Evolutionary conservation across 345 rosid genomes (phyloP), one percentile per base, ranked within the genome.

Genomic region (Firmiana major): DNA sequence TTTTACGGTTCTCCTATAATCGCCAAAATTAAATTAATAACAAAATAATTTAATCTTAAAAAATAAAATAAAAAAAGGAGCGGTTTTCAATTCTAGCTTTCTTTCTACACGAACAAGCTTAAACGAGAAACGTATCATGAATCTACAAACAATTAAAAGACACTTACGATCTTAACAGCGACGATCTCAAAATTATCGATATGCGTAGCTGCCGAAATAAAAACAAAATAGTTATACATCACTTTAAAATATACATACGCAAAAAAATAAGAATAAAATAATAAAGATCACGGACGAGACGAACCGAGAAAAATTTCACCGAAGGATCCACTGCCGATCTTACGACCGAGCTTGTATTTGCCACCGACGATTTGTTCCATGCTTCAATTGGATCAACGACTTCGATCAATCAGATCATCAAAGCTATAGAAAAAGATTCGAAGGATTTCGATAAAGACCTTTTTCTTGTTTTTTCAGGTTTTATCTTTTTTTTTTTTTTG

Each of bases 271-370:
- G 9, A 7, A 59, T 58, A 48, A 74, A 64, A 36, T n/a, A n/a
- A 49, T n/a, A 38, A 8, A 38, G 6, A 24, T 28, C 4, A 15
- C 21, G 7, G 16, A 9, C 21, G 48, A 42, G 1, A 87, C 85
- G 10, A n/a, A 93, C 98, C 98, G 17, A 91, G 92, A 83, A 73
- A 91, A 71, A 94, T 94, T 85, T 94, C 97, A 42, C 98, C 99
- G 83, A 91, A 94, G 45, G 98, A 94, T 81, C 98, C 98, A 77
- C 95, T 85, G 77, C 98, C 98, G 89, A 94, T 91, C 88, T 90
- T 91, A 28, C 97, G 90, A 63, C 93, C 98, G 77, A 94, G 94
- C 90, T 91, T 93, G 82, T 82, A 91, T 84, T 93, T 93, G 60
- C 94, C 93, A 55, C 98, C 99, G 86, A 93, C 86, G 80, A 89